Evolutionary conservation across 169 alveolate species (phyloP).

Genomic region (Plasmodium billcollinsi): DNA sequence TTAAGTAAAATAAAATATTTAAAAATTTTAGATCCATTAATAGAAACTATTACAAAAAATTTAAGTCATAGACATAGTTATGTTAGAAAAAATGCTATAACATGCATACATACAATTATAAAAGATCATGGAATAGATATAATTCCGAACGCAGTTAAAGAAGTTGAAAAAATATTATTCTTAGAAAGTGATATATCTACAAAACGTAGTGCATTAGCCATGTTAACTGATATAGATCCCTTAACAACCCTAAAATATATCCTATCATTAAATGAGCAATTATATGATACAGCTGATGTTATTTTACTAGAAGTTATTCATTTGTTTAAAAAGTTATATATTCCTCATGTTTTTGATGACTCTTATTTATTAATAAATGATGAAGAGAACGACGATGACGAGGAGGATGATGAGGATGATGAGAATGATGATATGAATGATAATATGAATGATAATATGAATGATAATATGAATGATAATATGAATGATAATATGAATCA

Average conservation of each 20-base stretch:
- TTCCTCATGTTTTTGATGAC: slow-evolving; percentile 81
- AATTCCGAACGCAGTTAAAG: slow-evolving; percentile 88
- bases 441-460: background rate
- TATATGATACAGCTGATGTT: slow-evolving; percentile 87
- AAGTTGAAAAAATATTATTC: slow-evolving; percentile 86
- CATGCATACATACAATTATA: slow-evolving; percentile 92
- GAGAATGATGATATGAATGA: slow-evolving; percentile 6
- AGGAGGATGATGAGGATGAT: background rate
- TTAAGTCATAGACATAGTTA: slow-evolving; percentile 94
- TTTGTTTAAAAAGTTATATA: slow-evolving; percentile 85
- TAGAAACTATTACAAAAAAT: slow-evolving; percentile 93
- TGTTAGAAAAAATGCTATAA: slow-evolving; percentile 95
- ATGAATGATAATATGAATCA: too few relatives aligned
- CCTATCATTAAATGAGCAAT: slow-evolving; percentile 80
- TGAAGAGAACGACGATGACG: slow-evolving; percentile 48
- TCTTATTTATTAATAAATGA: slow-evolving; percentile 33
- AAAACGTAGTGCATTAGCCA: slow-evolving; percentile 92
- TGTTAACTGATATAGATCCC: slow-evolving; percentile 90
- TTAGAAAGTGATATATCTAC: slow-evolving; percentile 94
- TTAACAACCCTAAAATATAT: slow-evolving; percentile 91
- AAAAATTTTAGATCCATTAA: slow-evolving; percentile 93
- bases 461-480: background rate
- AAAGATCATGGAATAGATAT: slow-evolving; percentile 93
- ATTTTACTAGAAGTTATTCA: slow-evolving; percentile 90
- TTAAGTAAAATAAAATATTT: slow-evolving; percentile 92